Conservation (phyloP, 75 land plant genomes). For the Picea sitchensis region DNA sequence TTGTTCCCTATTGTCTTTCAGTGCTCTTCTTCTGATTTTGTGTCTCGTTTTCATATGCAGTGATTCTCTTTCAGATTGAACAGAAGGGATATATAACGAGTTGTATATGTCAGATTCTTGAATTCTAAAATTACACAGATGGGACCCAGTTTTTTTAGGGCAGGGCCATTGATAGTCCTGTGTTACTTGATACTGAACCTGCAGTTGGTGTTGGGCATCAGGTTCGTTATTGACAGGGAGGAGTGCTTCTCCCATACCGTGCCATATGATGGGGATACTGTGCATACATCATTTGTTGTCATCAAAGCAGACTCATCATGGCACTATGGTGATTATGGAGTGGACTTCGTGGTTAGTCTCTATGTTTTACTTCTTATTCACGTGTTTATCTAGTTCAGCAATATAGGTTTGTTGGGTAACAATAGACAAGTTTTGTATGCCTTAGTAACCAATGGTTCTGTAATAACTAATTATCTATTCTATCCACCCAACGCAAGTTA, state of each 20-base stretch:
- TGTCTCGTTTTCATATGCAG: background rate
- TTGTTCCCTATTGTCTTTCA: background rate
- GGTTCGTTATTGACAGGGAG: conserved; percentile 73
- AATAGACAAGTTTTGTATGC: no score
- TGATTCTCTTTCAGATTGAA: background rate
- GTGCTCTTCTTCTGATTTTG: background rate
- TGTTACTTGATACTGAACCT: conserved; percentile 11
- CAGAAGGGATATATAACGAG: background rate
- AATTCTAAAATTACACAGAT: background rate
- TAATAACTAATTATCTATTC: no score
- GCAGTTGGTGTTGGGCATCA: conserved; percentile 32
- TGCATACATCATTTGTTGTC: conserved; percentile 81
- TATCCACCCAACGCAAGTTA: background rate
- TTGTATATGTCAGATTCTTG: conserved; percentile 1
- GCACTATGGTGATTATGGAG: conserved; percentile 55
- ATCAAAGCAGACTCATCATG: conserved; percentile 70
- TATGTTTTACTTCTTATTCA: conserved; percentile 1
- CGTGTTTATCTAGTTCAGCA: background rate
- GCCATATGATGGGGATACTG: conserved; percentile 64
- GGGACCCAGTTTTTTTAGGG: background rate
- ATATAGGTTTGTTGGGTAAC: no score
- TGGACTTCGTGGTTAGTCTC: conserved; percentile 69
- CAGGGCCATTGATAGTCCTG: background rate
- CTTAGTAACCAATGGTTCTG: no score
- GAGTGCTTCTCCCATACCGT: conserved; percentile 76